Conservation (phyloP, 805 yeast species). For the Sungouiella blattae region DNA sequence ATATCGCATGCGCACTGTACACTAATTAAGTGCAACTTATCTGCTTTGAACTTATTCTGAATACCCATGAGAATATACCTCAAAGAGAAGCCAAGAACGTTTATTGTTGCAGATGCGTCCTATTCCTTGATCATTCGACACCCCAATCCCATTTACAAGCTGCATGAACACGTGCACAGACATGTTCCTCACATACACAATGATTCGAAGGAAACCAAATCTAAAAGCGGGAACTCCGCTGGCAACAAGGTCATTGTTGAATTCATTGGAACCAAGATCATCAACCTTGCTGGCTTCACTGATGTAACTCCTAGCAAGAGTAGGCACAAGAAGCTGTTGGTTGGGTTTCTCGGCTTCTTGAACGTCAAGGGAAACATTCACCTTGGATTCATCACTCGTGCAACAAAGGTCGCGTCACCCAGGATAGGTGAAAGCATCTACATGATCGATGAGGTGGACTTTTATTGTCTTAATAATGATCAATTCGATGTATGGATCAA, state of each 20-base stretch:
- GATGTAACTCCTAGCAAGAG: slow-evolving; percentile 38
- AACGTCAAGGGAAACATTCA: slow-evolving; percentile 51
- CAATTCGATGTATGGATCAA: slow-evolving; percentile 44
- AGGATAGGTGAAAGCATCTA: slow-evolving; percentile 50
- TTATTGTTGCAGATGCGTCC: slow-evolving; percentile 59
- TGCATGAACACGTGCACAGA: slow-evolving; percentile 14
- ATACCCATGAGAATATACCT: slow-evolving; percentile 61
- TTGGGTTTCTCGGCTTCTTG: slow-evolving; percentile 63
- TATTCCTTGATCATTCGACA: slow-evolving; percentile 60
- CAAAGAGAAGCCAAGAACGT: slow-evolving; percentile 62
- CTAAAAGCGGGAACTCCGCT: slow-evolving; percentile 15
- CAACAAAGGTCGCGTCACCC: slow-evolving; percentile 57
- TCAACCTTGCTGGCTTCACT: slow-evolving; percentile 37
- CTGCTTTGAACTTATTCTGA: too few species aligned
- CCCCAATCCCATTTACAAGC: slow-evolving; percentile 30
- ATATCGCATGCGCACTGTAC: too few species aligned
- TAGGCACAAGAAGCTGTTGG: slow-evolving; percentile 25
- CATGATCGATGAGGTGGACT: slow-evolving; percentile 57
- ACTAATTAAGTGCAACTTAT: too few species aligned
- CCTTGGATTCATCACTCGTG: slow-evolving; percentile 55
- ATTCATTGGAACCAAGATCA: slow-evolving; percentile 41
- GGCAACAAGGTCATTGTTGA: slow-evolving; percentile 45
- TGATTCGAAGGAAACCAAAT: slow-evolving; percentile 13
- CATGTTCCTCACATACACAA: slow-evolving; percentile 18
- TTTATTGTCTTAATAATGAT: slow-evolving; percentile 59